Percentiles rank a stretch among this genome's conserved stretches.
phyloP scores from a whole-genome alignment of 2,329 filamentous ascomycete genomes.

The Trichoderma cornu-damae region DNA sequence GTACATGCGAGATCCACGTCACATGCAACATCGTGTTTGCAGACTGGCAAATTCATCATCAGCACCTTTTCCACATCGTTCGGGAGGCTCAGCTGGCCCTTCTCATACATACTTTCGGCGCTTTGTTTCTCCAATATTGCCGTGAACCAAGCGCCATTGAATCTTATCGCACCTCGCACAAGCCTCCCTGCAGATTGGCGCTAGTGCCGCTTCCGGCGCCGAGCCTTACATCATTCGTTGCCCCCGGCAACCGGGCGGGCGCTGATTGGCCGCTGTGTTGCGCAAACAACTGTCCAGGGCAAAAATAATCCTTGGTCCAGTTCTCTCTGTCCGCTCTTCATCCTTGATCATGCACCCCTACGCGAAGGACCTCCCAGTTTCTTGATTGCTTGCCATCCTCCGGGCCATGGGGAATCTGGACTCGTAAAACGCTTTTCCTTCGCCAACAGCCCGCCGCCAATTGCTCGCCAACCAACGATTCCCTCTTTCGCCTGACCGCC shows the following conservation, averaged over 20 bases:
- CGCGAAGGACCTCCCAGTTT: conserved; percentile 12
- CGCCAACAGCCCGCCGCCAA: conserved; percentile 21
- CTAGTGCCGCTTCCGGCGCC: not conserved
- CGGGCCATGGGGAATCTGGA: conserved; percentile 37
- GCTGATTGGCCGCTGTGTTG: conserved; percentile 29
- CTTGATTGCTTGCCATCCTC: conserved; percentile 26
- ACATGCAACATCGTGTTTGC: not conserved
- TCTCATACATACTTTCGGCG: not conserved
- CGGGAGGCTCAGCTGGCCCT: not conserved
- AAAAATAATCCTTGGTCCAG: conserved; percentile 26
- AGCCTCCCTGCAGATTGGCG: not conserved
- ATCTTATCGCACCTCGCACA: not conserved
- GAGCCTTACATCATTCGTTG: conserved; percentile 25
- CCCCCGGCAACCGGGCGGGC: conserved; percentile 28
- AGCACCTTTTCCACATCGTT: not conserved
- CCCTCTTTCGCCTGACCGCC: conserved; percentile 20
- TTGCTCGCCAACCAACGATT: conserved; percentile 18
- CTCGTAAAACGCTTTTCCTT: conserved; percentile 38
- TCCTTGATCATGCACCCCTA: conserved; percentile 17
- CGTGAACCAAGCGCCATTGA: not conserved
- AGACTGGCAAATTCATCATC: not conserved
- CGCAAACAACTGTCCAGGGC: conserved; percentile 19
- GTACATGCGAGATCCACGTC: conserved; percentile 3
- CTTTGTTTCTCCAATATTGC: not conserved
- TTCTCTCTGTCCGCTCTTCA: conserved; percentile 16